phyloP scores from a whole-genome alignment of 768 basidiomycete species.

The Lactifluus echinatus region DNA sequence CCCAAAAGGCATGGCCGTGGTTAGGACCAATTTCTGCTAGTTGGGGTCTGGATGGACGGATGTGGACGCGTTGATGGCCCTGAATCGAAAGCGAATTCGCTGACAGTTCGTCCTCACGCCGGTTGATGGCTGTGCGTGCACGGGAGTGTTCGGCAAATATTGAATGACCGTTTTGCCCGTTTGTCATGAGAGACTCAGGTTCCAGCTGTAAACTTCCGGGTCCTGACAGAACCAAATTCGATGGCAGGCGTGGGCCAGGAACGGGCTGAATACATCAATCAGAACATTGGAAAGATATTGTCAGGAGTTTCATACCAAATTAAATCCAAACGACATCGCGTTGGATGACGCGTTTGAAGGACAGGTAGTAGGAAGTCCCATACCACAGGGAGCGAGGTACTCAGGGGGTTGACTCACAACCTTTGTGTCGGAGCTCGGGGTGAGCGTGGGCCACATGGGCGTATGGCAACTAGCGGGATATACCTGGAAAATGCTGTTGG shows the following conservation, averaged over 20 bases:
- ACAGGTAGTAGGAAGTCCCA: background rate
- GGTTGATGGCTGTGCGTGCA: background rate
- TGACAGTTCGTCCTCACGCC: background rate
- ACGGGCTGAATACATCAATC: background rate
- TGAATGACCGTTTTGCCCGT: background rate
- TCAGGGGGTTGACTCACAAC: background rate
- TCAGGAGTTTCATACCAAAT: background rate
- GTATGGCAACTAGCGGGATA: background rate
- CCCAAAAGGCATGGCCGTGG: background rate
- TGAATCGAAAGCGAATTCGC: background rate
- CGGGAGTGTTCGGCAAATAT: background rate
- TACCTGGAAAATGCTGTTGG: background rate
- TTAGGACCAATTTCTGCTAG: background rate
- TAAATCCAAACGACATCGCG: background rate
- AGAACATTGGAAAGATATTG: too few species aligned
- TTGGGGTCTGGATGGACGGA: background rate
- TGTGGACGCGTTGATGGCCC: background rate
- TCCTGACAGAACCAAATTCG: background rate
- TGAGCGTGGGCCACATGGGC: background rate
- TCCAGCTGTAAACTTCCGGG: background rate
- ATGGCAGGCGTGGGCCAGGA: background rate
- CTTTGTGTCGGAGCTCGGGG: background rate
- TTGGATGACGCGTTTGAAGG: background rate
- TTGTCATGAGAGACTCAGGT: background rate
- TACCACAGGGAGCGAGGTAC: background rate